A percentile compares a stretch with the other conserved stretches of the same genome.
These are phyloP conservation scores for Cladochytrium replicatum DNA, from an alignment of 192 early-diverging fungal species.

Conservation along the genomic window DNA sequence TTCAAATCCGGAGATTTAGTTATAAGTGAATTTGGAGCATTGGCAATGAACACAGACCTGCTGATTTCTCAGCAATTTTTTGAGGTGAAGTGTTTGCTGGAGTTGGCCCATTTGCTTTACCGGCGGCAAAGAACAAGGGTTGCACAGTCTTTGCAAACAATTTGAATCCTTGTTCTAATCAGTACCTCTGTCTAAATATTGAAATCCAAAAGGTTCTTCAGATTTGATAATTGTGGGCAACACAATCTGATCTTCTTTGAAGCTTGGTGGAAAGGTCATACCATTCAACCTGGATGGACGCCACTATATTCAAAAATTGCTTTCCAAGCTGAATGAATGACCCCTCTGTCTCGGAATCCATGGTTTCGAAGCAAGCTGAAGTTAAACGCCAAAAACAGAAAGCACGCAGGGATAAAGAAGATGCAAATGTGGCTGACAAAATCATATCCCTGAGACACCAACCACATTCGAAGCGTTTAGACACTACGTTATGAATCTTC, in stretches of 20 bases:
- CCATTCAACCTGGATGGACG: slow-evolving; percentile 87
- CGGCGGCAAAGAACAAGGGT: slow-evolving; percentile 69
- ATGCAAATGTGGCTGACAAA: slow-evolving; percentile 7
- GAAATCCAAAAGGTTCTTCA: slow-evolving; percentile 73
- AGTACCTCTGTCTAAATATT: slow-evolving; percentile 71
- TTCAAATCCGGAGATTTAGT: slow-evolving; percentile 65
- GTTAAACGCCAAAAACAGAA: slow-evolving; percentile 1
- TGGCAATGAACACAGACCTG: neutral
- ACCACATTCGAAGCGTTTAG: slow-evolving; percentile 56
- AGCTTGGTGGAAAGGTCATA: slow-evolving; percentile 52
- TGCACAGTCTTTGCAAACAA: slow-evolving; percentile 93
- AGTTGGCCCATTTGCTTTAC: slow-evolving; percentile 94
- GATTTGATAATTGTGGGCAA: neutral
- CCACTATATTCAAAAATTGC: slow-evolving; percentile 72
- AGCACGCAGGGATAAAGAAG: slow-evolving; percentile 10
- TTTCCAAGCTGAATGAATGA: slow-evolving; percentile 53
- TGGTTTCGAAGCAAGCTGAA: slow-evolving; percentile 19
- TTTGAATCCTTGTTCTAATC: slow-evolving; percentile 83
- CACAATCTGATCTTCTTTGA: neutral
- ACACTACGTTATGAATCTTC: slow-evolving; percentile 98
- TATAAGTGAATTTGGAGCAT: neutral
- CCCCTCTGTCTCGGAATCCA: slow-evolving; percentile 13
- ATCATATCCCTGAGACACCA: neutral
- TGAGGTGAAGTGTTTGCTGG: slow-evolving; percentile 98
- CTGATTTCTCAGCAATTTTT: neutral